These are phyloP conservation scores for Kwoniella dendrophila DNA, from an alignment of 768 basidiomycete species.

Conservation along the genomic window DNA sequence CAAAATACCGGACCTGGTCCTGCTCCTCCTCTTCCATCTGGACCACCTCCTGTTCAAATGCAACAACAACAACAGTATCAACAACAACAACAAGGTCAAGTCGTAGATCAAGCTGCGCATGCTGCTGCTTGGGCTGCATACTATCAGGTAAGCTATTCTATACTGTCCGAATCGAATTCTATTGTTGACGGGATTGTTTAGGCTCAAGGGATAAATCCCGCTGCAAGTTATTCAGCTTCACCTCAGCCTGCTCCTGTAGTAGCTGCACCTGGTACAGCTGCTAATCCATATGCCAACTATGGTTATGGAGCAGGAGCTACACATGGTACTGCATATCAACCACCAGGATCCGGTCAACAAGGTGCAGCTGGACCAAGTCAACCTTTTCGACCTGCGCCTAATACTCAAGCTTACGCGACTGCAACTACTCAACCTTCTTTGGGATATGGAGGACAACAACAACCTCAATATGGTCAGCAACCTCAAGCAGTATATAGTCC, in stretches of 20 bases:
- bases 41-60: slow-evolving; percentile 33
- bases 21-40: slow-evolving; percentile 43
- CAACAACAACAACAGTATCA: slow-evolving; percentile 10
- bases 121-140: slow-evolving; percentile 53
- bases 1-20: slow-evolving; percentile 26
- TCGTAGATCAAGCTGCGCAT: slow-evolving; percentile 33
- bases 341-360: slow-evolving; percentile 6
- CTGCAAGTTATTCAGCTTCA: slow-evolving; percentile 13
- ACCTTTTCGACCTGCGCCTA: slow-evolving; percentile 26
- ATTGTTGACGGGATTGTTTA: slow-evolving; percentile 6
- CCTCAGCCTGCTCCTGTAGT: slow-evolving; percentile 19
- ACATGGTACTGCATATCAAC: slow-evolving; percentile 33
- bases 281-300: slow-evolving; percentile 77
- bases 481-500: slow-evolving; percentile 16
- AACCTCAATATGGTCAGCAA: slow-evolving; percentile 16
- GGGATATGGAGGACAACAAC: slow-evolving; percentile 15
- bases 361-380: slow-evolving; percentile 24
- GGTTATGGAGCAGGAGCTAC: slow-evolving; percentile 69
- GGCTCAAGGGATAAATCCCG: slow-evolving; percentile 35
- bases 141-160: slow-evolving; percentile 40
- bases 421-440: slow-evolving; percentile 55
- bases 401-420: slow-evolving; percentile 51
- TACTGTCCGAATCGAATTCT: neutral
- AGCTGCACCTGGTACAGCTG: slow-evolving; percentile 17
- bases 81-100: slow-evolving; percentile 18